Evolutionary conservation across 164 flowering plant species (phyloP), one percentile per base, ranked within the genome.

Genomic region (Saururus chinensis): DNA sequence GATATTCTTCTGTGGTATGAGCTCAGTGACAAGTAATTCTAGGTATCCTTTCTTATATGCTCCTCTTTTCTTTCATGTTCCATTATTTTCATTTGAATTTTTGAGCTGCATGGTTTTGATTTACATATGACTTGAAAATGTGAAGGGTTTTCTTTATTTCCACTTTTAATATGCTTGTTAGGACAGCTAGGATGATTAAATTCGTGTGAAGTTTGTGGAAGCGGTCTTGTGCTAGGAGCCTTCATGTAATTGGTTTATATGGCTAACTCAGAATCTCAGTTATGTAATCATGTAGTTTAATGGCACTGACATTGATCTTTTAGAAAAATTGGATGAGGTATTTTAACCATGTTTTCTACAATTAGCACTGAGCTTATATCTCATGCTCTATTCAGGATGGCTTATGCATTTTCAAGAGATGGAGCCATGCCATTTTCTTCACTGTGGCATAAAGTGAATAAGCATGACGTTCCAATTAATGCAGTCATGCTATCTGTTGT

Each of bases 381-480:
- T 45, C 49, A 40, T 60, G 19, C 66, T 64, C 24, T 30, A 56
- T 67, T 54, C 83, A 92, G 98, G 78, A 88, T 90, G 97, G 95
- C 82, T 21, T 93, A 88, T 74, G 96, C 96, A 61, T 93, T 93
- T 77, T 93, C 98, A 35, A 88, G 98, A 81, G 98, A 93, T 72
- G 97, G 96, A 51, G 98, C 98, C 22, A 88, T 93, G 96, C 98
- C 97, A 17, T 80, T 79, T 41, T 93, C 99, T 26, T 67, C 88
- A 0, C 53, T 82, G 26, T 93, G 97, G 99, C 99, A 90, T 74
- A 79, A 83, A 79, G 95, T 93, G 70, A 90, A 88, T 74, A 77
- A 74, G 66, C 82, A 88, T 9, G 99, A 93, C 61, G 89, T 93
- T 52, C 99, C 99, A 25, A 64, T 93, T 53, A 76, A 88, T 74